Percentiles rank a stretch among this genome's conserved stretches.
These are phyloP conservation scores for Lumnitzera racemosa DNA, from an alignment of 345 rosid species.

Conservation along the genomic window DNA sequence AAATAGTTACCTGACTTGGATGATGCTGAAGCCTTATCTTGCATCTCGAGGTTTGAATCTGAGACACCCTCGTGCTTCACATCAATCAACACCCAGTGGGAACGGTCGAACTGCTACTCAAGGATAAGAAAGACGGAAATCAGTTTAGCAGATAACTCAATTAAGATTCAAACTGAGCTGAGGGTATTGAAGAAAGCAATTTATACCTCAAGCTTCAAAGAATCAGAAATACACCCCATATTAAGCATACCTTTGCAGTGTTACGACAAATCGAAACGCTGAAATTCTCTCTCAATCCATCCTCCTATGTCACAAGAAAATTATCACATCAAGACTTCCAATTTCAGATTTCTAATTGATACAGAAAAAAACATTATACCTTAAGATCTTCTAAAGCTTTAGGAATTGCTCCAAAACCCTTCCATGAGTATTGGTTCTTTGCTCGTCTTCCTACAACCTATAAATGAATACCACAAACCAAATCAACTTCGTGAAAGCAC, in stretches of 20 bases:
- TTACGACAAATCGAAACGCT: constrained; percentile 24
- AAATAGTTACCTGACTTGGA: constrained; percentile 43
- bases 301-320: constrained; percentile 29
- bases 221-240: neutral
- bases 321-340: neutral
- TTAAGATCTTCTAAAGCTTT: constrained; percentile 42
- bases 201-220: too few relatives aligned
- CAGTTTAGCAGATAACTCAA: too few relatives aligned
- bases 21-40: constrained; percentile 35
- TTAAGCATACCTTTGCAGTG: constrained; percentile 30
- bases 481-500: constrained; percentile 4
- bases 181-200: too few relatives aligned
- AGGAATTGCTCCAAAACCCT: constrained; percentile 66
- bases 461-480: constrained; percentile 1
- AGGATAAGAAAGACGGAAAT: neutral
- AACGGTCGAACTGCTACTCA: neutral
- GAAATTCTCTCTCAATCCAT: constrained; percentile 47
- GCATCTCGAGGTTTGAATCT: constrained; percentile 29
- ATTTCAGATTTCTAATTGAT: neutral
- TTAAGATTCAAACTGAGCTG: too few relatives aligned
- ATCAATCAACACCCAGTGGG: constrained; percentile 33
- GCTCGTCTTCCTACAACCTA: constrained; percentile 72
- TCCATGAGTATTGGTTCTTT: constrained; percentile 74
- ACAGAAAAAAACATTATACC: constrained; percentile 17
- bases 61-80: constrained; percentile 30